These are phyloP conservation scores for Piedraia hortae DNA, from an alignment of 2,329 filamentous ascomycete genomes.

Conservation along the genomic window DNA sequence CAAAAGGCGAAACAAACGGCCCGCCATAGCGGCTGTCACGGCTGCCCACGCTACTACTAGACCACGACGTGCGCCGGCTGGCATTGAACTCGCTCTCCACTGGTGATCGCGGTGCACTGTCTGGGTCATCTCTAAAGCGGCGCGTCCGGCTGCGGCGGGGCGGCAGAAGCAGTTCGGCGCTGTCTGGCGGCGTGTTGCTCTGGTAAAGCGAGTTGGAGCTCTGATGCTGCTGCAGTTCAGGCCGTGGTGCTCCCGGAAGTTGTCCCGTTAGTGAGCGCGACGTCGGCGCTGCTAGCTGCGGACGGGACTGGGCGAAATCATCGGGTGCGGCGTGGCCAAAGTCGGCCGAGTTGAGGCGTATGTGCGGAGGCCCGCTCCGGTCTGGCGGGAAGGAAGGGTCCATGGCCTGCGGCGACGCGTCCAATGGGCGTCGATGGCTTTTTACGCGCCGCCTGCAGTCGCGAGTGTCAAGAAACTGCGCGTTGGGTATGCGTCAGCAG, in stretches of 20 bases:
- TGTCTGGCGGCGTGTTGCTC: constrained; percentile 13
- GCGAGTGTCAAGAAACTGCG: too few species aligned
- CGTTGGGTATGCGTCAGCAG: too few species aligned
- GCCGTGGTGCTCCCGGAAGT: constrained; percentile 13
- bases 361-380: constrained; percentile 23
- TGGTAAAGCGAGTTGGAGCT: constrained; percentile 7
- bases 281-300: constrained; percentile 15
- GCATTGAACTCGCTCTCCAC: constrained; percentile 23
- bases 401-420: background rate
- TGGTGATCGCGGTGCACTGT: constrained; percentile 21
- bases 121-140: constrained; percentile 23
- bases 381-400: constrained; percentile 6
- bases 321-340: too few species aligned
- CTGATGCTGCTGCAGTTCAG: constrained; percentile 7
- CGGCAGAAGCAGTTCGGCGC: constrained; percentile 23
- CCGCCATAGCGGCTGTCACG: constrained; percentile 23
- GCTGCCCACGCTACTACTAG: constrained; percentile 27
- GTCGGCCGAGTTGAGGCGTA: constrained; percentile 36
- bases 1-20: constrained; percentile 27
- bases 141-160: constrained; percentile 21
- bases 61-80: constrained; percentile 38
- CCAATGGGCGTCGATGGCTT: too few species aligned
- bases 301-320: constrained; percentile 7
- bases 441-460: too few species aligned
- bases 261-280: constrained; percentile 18